Evolutionary conservation across 2,329 filamentous ascomycete species (phyloP).

Genomic region (Aureobasidium sp.): DNA sequence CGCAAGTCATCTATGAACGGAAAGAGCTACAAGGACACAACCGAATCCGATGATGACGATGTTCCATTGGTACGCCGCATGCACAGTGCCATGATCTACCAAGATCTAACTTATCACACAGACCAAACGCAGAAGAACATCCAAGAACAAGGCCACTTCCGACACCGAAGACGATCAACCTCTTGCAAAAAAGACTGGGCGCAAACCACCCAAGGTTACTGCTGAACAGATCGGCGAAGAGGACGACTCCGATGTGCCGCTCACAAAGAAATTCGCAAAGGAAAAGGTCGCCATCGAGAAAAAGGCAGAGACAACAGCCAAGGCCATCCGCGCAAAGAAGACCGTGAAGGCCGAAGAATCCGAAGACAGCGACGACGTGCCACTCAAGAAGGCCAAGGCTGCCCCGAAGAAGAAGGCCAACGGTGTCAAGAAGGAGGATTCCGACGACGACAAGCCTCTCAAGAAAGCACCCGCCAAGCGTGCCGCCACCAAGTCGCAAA

Average conservation of each 20-base stretch:
- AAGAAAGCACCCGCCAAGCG: constrained; percentile 34
- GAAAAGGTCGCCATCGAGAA: constrained; percentile 80
- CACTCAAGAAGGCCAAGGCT: constrained; percentile 53
- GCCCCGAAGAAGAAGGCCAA: constrained; percentile 42
- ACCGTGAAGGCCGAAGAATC: constrained; percentile 52
- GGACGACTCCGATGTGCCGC: constrained; percentile 50
- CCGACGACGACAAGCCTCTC: constrained; percentile 38
- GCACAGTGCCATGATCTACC: not conserved
- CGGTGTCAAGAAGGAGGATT: constrained; percentile 37
- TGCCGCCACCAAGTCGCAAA: constrained; percentile 46
- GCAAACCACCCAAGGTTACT: constrained; percentile 47
- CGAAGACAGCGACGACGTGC: constrained; percentile 63
- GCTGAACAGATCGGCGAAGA: constrained; percentile 50
- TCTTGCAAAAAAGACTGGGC: constrained; percentile 41
- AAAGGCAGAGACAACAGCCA: constrained; percentile 56
- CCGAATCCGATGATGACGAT: constrained; percentile 48
- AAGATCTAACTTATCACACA: constrained; percentile 33
- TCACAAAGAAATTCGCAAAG: constrained; percentile 57
- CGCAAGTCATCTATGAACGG: constrained; percentile 48
- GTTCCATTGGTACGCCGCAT: constrained; percentile 62
- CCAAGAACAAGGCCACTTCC: constrained; percentile 45
- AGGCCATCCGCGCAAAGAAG: constrained; percentile 45
- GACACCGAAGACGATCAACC: constrained; percentile 65
- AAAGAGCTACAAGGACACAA: constrained; percentile 69
- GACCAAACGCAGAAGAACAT: constrained; percentile 75